A percentile compares a stretch with the other conserved stretches of the same genome.
Evolutionary conservation across 805 yeast genomes (phyloP).

Genomic region (Candida mattraensis): DNA sequence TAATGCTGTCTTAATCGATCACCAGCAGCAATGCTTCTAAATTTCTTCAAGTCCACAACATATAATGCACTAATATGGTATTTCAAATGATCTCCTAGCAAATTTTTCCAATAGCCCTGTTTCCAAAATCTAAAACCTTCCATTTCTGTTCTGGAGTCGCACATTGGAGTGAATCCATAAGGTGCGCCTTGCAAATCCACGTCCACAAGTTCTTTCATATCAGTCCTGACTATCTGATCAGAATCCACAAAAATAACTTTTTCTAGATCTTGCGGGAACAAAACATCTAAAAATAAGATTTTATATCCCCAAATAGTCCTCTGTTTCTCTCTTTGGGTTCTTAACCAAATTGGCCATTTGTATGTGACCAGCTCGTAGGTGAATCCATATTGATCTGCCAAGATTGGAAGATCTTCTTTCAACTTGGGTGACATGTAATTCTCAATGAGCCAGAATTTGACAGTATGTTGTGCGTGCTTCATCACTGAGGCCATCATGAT

Average conservation of each 20-base stretch:
- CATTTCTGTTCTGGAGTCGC: slow-evolving; percentile 75
- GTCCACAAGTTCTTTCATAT: slow-evolving; percentile 65
- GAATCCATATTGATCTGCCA: slow-evolving; percentile 61
- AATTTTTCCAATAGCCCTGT: slow-evolving; percentile 81
- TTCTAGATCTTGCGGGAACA: slow-evolving; percentile 76
- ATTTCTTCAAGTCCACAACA: slow-evolving; percentile 70
- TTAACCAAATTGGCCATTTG: slow-evolving; percentile 91
- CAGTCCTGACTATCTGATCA: slow-evolving; percentile 78
- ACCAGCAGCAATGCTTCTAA: slow-evolving; percentile 71
- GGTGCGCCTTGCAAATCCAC: slow-evolving; percentile 77
- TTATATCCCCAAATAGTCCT: slow-evolving; percentile 88
- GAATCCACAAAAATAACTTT: slow-evolving; percentile 85
- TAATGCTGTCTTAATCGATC: slow-evolving; percentile 81
- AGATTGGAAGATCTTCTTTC: slow-evolving; percentile 53
- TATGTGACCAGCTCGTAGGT: slow-evolving; percentile 77
- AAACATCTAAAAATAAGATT: slow-evolving; percentile 78
- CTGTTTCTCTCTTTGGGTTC: slow-evolving; percentile 74
- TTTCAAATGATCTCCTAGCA: slow-evolving; percentile 54
- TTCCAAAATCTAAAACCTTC: slow-evolving; percentile 92
- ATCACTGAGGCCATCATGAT: slow-evolving; percentile 82
- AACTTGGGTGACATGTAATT: slow-evolving; percentile 75
- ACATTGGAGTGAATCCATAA: slow-evolving; percentile 86
- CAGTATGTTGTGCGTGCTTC: slow-evolving; percentile 59
- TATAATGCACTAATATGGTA: slow-evolving; percentile 86
- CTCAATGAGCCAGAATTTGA: slow-evolving; percentile 86